Evolutionary conservation across 495 filamentous ascomycete species (phyloP).

Genomic region (Jackrogersella multiformis): DNA sequence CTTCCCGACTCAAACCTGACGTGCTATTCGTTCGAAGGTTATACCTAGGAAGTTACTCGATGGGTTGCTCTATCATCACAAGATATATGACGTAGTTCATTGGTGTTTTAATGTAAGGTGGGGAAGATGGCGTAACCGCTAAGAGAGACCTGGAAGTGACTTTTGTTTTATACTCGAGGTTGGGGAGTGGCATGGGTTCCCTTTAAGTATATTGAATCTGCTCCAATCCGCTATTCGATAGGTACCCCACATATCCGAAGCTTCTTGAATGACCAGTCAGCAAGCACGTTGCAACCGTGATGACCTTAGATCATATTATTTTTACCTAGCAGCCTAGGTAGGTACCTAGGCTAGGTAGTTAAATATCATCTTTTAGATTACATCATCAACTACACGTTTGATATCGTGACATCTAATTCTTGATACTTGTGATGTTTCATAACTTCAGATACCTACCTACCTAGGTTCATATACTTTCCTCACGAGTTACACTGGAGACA

Average conservation of each 20-base stretch:
- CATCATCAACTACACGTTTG: slow-evolving; percentile 29
- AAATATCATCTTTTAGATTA: slow-evolving; percentile 29
- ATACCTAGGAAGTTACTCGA: slow-evolving; percentile 21
- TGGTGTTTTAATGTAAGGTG: slow-evolving; percentile 20
- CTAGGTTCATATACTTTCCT: background rate
- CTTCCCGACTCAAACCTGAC: slow-evolving; percentile 14
- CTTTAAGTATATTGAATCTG: slow-evolving; percentile 12
- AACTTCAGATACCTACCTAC: background rate
- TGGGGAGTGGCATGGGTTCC: background rate
- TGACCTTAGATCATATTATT: slow-evolving; percentile 28
- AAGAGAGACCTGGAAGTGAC: slow-evolving; percentile 27
- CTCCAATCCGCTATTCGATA: background rate
- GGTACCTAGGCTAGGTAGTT: too few relatives aligned
- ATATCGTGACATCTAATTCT: slow-evolving; percentile 28
- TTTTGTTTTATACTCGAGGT: background rate
- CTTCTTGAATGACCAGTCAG: slow-evolving; percentile 9
- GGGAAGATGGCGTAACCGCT: slow-evolving; percentile 16
- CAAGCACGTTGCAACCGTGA: slow-evolving; percentile 5
- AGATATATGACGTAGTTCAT: slow-evolving; percentile 41
- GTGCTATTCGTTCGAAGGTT: slow-evolving; percentile 31
- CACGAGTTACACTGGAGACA: background rate
- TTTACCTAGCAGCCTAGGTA: background rate
- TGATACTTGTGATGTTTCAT: background rate
- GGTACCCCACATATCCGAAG: slow-evolving; percentile 18
- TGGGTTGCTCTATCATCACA: slow-evolving; percentile 33